A percentile compares a stretch with the other conserved stretches of the same genome.
These are phyloP conservation scores for Cyberlindnera sargentensis DNA, from an alignment of 805 yeast species.

Conservation along the genomic window DNA sequence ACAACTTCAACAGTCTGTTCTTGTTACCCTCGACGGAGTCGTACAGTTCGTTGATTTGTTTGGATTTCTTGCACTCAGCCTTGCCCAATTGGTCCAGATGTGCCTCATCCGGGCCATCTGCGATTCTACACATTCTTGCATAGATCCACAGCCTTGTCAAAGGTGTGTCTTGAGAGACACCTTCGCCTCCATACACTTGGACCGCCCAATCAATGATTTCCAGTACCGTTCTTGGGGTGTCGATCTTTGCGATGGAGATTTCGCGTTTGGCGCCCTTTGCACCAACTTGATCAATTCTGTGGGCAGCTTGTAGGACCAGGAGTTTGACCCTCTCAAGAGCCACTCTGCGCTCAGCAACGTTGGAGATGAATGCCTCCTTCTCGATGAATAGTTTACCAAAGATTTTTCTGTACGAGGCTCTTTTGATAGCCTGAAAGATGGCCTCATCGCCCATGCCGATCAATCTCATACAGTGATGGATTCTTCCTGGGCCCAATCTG, in stretches of 20 bases:
- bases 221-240: conserved; percentile 48
- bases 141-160: conserved; percentile 46
- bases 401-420: conserved; percentile 47
- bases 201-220: conserved; percentile 54
- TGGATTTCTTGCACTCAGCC: conserved; percentile 33
- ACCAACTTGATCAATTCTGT: conserved; percentile 44
- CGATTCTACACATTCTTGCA: conserved; percentile 51
- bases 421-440: conserved; percentile 36
- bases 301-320: conserved; percentile 54
- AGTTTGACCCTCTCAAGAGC: conserved; percentile 48
- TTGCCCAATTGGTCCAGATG: conserved; percentile 52
- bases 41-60: conserved; percentile 29
- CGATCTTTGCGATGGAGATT: conserved; percentile 58
- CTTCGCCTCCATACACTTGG: conserved; percentile 60
- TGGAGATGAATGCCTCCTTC: conserved; percentile 42
- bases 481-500: conserved; percentile 62
- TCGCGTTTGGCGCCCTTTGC: conserved; percentile 50
- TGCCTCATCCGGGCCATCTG: conserved; percentile 68
- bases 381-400: conserved; percentile 44
- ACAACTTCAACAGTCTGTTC: conserved; percentile 14
- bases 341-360: conserved; percentile 46
- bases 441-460: conserved; percentile 58
- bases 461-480: conserved; percentile 63
- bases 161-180: conserved; percentile 54
- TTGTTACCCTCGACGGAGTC: conserved; percentile 14